Conservation (phyloP, 495 filamentous ascomycete species). For the Penicillium canescens region DNA sequence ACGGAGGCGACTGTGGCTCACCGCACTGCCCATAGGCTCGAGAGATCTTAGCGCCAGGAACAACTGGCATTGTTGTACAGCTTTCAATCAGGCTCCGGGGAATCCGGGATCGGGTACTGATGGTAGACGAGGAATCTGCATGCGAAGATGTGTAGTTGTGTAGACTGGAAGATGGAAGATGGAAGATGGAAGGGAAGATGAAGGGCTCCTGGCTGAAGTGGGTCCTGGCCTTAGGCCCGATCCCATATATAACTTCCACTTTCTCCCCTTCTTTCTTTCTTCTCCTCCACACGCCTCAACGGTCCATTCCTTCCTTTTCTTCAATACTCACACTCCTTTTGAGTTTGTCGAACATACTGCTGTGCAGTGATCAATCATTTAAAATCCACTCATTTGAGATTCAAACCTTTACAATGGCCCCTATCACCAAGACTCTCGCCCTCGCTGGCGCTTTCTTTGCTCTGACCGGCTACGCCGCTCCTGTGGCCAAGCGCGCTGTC, state of each 20-base stretch:
- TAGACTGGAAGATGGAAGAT: too few relatives aligned
- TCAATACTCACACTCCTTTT: conserved; percentile 26
- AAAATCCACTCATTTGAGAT: conserved; percentile 12
- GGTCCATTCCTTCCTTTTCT: conserved; percentile 18
- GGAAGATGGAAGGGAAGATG: neutral
- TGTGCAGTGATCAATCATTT: conserved; percentile 38
- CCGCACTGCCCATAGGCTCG: neutral
- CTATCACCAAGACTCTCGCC: conserved; percentile 43
- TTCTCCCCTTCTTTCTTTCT: conserved; percentile 4
- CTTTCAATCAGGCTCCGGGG: too few relatives aligned
- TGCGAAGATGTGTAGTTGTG: too few relatives aligned
- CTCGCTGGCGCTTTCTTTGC: conserved; percentile 43
- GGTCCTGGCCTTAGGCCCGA: neutral
- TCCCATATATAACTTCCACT: conserved; percentile 5
- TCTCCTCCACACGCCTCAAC: conserved; percentile 9
- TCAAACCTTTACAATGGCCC: conserved; percentile 37
- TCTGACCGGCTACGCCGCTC: conserved; percentile 34
- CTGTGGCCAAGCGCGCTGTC: conserved; percentile 40
- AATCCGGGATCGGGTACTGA: too few relatives aligned
- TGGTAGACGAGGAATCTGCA: too few relatives aligned
- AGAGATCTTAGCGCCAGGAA: too few relatives aligned
- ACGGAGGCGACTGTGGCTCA: neutral
- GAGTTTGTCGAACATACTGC: conserved; percentile 33
- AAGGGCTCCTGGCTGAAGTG: neutral
- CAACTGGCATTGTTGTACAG: too few relatives aligned